Base-by-base conservation (phyloP, 2,329 filamentous ascomycete genomes). In the Xylariaceae sp. region DNA sequence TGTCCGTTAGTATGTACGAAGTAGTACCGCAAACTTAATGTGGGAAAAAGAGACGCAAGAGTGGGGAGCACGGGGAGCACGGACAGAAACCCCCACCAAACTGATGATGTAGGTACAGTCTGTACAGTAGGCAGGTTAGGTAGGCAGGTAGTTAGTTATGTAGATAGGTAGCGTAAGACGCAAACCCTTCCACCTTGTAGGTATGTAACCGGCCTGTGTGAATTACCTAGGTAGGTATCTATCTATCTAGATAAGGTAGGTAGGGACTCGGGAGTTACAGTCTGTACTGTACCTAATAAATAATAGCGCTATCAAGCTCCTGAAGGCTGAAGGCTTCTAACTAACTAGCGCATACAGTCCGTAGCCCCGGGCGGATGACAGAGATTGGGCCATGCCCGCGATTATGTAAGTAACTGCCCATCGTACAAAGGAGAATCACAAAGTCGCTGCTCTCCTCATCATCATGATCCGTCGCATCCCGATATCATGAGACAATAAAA, bases 381-480 rank as follows among this genome's bases (percentile, higher is more conserved):
- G 19, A 19, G 19, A 19, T 19, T 34, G 32, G 32, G 32, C 8
- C 32, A 34, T 11, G 35, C 8, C 4, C 35, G 3, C 8, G 35
- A 37, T 37, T 37, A 37, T 37, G 32, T 34, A 34, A 34, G 32
- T 19, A 19, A 19, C 1, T 19, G 1, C 19, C 19, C 19, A 19
- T 19, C 19, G 19, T 19, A 19, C 19, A 19, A 19, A 19, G 19
- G 19, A 19, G 19, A 19, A 19, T 19, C 19, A 19, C 19, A 8
- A 4, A 35, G 47, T 49, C 39, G 31, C 19, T 39, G n/a, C 34
- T 56, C 40, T 34, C 43, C 37, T 29, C 45, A 50, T 50, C 34
- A 32, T 26, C 42, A 29, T 11, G 29, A 45, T 43, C 45, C 30
- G 30, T 44, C 32, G 8, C 29, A 41, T 41, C 19, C 32, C 19